A percentile compares a stretch with the other conserved stretches of the same genome.
phyloP scores from a whole-genome alignment of 495 filamentous ascomycete species.

The Amorphotheca resinae region DNA sequence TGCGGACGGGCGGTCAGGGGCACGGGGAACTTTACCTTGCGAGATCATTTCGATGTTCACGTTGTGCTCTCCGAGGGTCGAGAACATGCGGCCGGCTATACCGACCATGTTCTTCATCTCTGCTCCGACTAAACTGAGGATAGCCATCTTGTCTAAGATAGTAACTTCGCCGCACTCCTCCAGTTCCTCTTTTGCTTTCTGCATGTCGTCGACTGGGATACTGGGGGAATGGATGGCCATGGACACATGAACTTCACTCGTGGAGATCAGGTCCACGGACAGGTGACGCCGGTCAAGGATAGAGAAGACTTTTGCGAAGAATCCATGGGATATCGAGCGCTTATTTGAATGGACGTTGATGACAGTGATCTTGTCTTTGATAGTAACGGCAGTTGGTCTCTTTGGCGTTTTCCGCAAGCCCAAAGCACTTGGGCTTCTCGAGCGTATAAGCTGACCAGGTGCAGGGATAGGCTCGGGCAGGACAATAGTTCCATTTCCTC shows the following conservation, averaged over 20 bases:
- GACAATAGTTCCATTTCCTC: conserved; percentile 77
- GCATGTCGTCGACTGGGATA: conserved; percentile 50
- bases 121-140: conserved; percentile 78
- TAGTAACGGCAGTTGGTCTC: conserved; percentile 84
- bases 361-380: conserved; percentile 85
- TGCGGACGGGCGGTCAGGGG: conserved; percentile 7
- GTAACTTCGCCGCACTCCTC: conserved; percentile 71
- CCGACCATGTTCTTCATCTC: conserved; percentile 95
- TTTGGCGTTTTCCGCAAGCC: conserved; percentile 39
- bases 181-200: conserved; percentile 56
- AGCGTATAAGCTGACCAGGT: conserved; percentile 21
- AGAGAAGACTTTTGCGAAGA: conserved; percentile 81
- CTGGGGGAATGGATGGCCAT: conserved; percentile 79
- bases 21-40: conserved; percentile 50
- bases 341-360: conserved; percentile 95
- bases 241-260: conserved; percentile 87
- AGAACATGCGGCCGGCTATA: conserved; percentile 80
- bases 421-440: conserved; percentile 28
- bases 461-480: conserved; percentile 41
- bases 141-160: conserved; percentile 76
- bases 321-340: conserved; percentile 75
- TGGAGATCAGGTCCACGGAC: conserved; percentile 86
- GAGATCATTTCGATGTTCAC: conserved; percentile 98
- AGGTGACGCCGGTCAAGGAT: conserved; percentile 70
- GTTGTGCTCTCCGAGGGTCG: conserved; percentile 72